Conservation (phyloP, 179 eudicot species). For the Actinidia arguta region DNA sequence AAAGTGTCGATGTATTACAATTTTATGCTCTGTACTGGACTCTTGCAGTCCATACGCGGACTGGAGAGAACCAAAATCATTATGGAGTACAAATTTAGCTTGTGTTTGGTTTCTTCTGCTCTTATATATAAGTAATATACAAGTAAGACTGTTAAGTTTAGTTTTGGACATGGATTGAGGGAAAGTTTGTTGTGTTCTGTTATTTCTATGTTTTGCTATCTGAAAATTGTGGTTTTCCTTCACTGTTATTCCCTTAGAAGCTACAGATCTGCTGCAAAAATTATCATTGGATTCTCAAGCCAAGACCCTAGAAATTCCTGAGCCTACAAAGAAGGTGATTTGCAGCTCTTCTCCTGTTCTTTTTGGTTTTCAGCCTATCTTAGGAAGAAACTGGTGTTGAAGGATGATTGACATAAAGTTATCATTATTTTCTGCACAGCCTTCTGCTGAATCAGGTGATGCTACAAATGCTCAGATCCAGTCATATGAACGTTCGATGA, state of each 20-base stretch:
- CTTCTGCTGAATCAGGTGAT: constrained; percentile 52
- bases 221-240: constrained; percentile 14
- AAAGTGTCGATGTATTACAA: no score
- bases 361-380: neutral
- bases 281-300: constrained; percentile 73
- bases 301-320: constrained; percentile 62
- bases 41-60: no score
- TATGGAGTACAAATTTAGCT: neutral
- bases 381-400: neutral
- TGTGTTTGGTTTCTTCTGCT: neutral
- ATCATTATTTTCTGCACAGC: constrained; percentile 40
- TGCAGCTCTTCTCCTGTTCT: neutral
- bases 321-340: constrained; percentile 70
- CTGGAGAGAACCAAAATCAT: no score
- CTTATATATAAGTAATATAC: no score
- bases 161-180: neutral
- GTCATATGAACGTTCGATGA: constrained; percentile 65
- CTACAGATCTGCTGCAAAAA: constrained; percentile 84
- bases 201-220: neutral
- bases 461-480: constrained; percentile 57
- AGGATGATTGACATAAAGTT: neutral
- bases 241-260: constrained; percentile 44
- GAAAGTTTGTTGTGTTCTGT: neutral
- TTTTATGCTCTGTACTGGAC: no score
- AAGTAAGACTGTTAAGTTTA: neutral